These are phyloP conservation scores for Striga hermonthica DNA, from an alignment of 305 asterid genomes.

Conservation along the genomic window DNA sequence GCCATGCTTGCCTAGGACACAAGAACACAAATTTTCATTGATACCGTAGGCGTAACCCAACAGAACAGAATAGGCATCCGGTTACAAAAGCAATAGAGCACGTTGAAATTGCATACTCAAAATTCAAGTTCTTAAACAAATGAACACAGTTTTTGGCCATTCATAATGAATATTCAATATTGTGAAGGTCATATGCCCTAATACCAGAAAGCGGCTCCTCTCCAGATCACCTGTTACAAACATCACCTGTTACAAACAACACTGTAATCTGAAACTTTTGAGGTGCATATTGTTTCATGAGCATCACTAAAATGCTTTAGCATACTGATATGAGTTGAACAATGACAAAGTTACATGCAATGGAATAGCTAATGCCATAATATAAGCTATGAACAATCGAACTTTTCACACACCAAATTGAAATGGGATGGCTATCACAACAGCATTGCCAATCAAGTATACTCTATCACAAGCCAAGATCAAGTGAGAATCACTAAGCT, in stretches of 20 bases:
- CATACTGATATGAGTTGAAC: constrained; percentile 5
- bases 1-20: constrained; percentile 92
- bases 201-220: constrained; percentile 22
- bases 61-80: background rate
- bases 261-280: background rate
- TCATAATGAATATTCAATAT: constrained; percentile 11
- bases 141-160: background rate
- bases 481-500: constrained; percentile 20
- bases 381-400: background rate
- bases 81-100: background rate
- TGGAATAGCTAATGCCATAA: background rate
- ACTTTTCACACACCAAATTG: constrained; percentile 11
- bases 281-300: background rate
- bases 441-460: constrained; percentile 4
- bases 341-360: background rate
- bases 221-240: background rate
- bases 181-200: constrained; percentile 2
- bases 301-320: constrained; percentile 13
- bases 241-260: background rate
- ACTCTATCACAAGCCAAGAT: background rate
- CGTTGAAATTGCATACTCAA: background rate
- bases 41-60: background rate
- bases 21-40: constrained; percentile 30
- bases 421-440: constrained; percentile 5
- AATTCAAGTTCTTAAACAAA: constrained; percentile 3